Evolutionary conservation across 140 eudicot genomes (phyloP), one percentile per base, ranked within the genome.

Genomic region (Bidens hawaiensis): DNA sequence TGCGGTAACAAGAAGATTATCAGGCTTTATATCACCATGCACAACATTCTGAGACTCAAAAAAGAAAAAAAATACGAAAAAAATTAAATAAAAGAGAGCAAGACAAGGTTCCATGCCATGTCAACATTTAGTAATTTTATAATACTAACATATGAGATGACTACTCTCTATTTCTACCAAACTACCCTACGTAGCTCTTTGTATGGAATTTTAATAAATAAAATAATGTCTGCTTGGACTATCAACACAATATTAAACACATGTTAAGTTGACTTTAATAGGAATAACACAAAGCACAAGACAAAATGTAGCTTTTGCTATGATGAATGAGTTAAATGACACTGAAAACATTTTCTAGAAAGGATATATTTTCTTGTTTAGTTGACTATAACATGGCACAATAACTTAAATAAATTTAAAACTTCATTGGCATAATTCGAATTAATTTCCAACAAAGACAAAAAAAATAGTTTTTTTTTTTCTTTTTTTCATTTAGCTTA

Each of bases 21-120:
- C 96, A 46, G 98, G 98, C 52, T 91, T 91, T 63, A 91, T 91
- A 75, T 91, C 98, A 65, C 95, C 90, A 49, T 91, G 98, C 58
- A 91, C 95, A 34, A 91, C 81, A 72, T 84, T 82, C 98, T 91
- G 87, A 46, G 51, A 24, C n/a, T 18, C 33, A 25, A 43, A 52
- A 60, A 45, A n/a, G n/a, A n/a, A n/a, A 12, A 36, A n/a, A 24
- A 24, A 48, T 19, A 24, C 30, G 17, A 65, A 55, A 58, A 23
- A 14, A 33, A 14, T 18, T 12, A 22, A 60, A 46, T 25, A 47
- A 19, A 7, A 38, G 18, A 23, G 9, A 14, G 11, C 23, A 21
- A 38, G 43, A 19, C 33, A 55, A 68, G 5, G 22, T 27, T 27
- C 55, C 55, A 46, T 16, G 42, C 18, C n/a, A n/a, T n/a, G n/a